A percentile compares a stretch with the other conserved stretches of the same genome.
Evolutionary conservation across 75 land plant genomes (phyloP).

Genomic region (Selaginella tamariscina): DNA sequence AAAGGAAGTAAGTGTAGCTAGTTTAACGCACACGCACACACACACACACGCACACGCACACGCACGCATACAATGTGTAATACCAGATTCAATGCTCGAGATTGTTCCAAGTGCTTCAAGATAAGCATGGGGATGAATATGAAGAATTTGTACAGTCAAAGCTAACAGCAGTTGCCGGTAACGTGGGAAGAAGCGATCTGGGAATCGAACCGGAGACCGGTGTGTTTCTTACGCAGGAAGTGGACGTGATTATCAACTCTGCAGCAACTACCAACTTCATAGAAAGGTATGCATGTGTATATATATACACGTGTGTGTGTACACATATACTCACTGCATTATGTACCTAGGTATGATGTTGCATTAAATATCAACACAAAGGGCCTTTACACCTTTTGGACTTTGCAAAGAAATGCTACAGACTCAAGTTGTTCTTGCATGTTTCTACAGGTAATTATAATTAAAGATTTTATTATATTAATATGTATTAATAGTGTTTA

Average conservation of each 20-base stretch:
- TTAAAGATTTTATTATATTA: too few relatives aligned
- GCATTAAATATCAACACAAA: constrained; percentile 72
- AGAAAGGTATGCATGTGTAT: too few relatives aligned
- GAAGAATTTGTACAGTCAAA: constrained; percentile 53
- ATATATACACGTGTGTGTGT: too few relatives aligned
- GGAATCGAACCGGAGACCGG: constrained; percentile 38
- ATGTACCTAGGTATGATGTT: constrained; percentile 52
- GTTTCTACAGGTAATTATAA: constrained; percentile 59
- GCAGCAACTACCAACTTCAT: constrained; percentile 93
- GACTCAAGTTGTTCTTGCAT: constrained; percentile 66
- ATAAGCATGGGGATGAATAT: constrained; percentile 44
- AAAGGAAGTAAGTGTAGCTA: constrained; percentile 39
- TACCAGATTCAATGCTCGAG: constrained; percentile 44
- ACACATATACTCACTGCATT: too few relatives aligned
- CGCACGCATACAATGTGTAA: too few relatives aligned
- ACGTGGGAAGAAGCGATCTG: constrained; percentile 39
- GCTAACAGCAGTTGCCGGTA: constrained; percentile 62
- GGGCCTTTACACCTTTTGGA: constrained; percentile 53
- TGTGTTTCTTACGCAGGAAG: constrained; percentile 29
- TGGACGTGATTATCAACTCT: constrained; percentile 70
- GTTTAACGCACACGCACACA: not conserved
- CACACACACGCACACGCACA: not conserved
- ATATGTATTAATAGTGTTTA: too few relatives aligned
- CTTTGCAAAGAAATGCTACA: constrained; percentile 50
- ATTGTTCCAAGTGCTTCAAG: constrained; percentile 45